Evolutionary conservation across 1,139 yeast species (phyloP), one percentile per base, ranked within the genome.

Genomic region (Saccharomyces hybrid): DNA sequence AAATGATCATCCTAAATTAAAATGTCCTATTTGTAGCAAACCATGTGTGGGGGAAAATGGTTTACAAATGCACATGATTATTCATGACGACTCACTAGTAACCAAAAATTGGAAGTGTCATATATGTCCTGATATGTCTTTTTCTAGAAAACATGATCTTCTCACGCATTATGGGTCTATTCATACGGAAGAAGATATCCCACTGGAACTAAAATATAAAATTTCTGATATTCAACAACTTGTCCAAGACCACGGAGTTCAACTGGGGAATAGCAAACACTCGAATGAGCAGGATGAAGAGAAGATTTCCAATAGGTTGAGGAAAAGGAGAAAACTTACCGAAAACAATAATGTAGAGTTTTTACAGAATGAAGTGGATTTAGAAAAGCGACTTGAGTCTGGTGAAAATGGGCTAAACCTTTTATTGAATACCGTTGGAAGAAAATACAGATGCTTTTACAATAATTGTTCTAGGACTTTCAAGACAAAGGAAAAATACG

Each of bases 21-120:
- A 76, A 51, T 89, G 97, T 71, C 62, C 72, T 1, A 62, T 80
- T 1, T 90, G 97, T 73, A 83, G 82, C 13, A 85, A 82, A 65
- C 82, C 80, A 4, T 86, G 93, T 73, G 84, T 86, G 11, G 96
- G 95, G 20, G 81, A 79, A 47, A 75, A 76, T 46, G 95, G 91
- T 58, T 71, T 88, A 53, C 73, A 76, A 29, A 81, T 85, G 72
- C 97, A 90, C 66, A 82, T 85, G 88, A 70, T 76, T 49, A 81
- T 86, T 53, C 85, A 83, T 62, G 70, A 71, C 11, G 78, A 75
- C 11, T 56, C 62, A 3, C 51, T 66, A 11, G 77, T 74, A 25
- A 70, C 77, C 14, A 82, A 79, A 58, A 68, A 82, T 38, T 85
- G 91, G 89, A 78, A 78, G 55, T 87, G 95, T 70, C 67, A 70